Base-by-base conservation (phyloP, 176 grass and related monocot genomes). In the Lolium perenne region DNA sequence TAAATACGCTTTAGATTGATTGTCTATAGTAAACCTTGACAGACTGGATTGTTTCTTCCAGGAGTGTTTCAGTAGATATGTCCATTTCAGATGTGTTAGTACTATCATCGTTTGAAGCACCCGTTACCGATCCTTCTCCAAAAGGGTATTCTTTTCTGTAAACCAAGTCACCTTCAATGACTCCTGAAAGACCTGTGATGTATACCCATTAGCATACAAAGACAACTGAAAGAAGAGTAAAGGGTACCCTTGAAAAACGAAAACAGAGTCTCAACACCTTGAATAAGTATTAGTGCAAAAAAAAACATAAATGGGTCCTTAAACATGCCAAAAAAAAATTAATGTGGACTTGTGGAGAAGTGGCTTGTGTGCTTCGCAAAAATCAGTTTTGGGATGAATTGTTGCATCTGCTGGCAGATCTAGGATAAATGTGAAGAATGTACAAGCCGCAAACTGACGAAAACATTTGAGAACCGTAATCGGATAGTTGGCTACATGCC, bases 81-180 rank as follows among this genome's bases (percentile, higher is more conserved):
- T 90, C 84, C 76, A 83, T 77, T 87, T 92, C 41, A 82, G 67
- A 79, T 85, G 77, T 67, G 84, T 81, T 76, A 62, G 61, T 89
- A 84, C 81, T 76, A 80, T 95, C 82, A 50, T 78, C 71, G 46
- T 90, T 84, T 80, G 75, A 94, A 77, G 25, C 86, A 71, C 82
- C 78, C 3, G 41, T 83, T 41, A 78, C 23, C 69, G 47, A 38
- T 74, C 17, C 68, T 77, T 91, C 88, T 85, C 82, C 83, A 86
- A 78, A 72, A 63, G 74, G 80, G 51, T 58, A 82, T 55, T 89
- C 88, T 84, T 85, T 94, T 71, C 86, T 91, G 77, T 92, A 93
- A 80, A 98, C 92, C 71, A 98, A 88, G 82, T 98, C 93, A 84
- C 96, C 96, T 88, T 92, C 78, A 73, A 95, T 82, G 80, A 98